Evolutionary conservation across 805 yeast species (phyloP).

Genomic region (Schizosaccharomyces lindneri): DNA sequence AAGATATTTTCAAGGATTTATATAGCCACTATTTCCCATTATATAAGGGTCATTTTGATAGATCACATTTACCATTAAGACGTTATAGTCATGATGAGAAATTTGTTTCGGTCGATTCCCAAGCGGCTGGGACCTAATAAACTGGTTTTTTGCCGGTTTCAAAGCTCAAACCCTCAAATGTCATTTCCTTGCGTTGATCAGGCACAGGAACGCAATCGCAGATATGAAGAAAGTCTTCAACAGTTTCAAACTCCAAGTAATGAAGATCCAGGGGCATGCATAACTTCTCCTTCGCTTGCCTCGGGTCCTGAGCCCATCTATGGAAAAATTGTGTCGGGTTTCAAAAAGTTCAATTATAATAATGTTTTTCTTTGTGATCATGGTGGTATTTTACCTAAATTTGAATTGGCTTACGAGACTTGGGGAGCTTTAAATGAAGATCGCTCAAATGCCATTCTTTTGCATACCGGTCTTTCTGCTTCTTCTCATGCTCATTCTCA

Average conservation of each 20-base stretch:
- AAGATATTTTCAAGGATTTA: too few relatives aligned
- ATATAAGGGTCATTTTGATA: too few relatives aligned
- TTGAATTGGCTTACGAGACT: constrained; percentile 70
- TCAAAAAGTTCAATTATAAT: constrained; percentile 27
- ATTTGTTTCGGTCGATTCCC: background rate
- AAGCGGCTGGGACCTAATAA: background rate
- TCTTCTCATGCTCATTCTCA: constrained; percentile 84
- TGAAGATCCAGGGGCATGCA: background rate
- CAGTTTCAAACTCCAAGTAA: background rate
- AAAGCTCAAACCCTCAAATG: background rate
- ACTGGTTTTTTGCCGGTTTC: background rate
- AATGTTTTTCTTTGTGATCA: constrained; percentile 50
- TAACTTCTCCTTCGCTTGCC: background rate
- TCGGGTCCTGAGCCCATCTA: constrained; percentile 44
- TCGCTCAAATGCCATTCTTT: constrained; percentile 45
- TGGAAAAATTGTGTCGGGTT: constrained; percentile 41
- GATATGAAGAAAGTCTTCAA: background rate
- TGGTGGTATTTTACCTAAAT: constrained; percentile 54
- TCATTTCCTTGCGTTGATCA: constrained; percentile 1
- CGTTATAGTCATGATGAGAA: background rate
- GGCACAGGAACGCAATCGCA: background rate
- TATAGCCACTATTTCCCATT: too few relatives aligned
- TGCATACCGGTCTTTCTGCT: constrained; percentile 82
- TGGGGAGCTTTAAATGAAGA: constrained; percentile 57
- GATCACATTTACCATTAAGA: too few relatives aligned